Conservation (phyloP, 495 filamentous ascomycete genomes). For the Glarea lozoyensis region DNA sequence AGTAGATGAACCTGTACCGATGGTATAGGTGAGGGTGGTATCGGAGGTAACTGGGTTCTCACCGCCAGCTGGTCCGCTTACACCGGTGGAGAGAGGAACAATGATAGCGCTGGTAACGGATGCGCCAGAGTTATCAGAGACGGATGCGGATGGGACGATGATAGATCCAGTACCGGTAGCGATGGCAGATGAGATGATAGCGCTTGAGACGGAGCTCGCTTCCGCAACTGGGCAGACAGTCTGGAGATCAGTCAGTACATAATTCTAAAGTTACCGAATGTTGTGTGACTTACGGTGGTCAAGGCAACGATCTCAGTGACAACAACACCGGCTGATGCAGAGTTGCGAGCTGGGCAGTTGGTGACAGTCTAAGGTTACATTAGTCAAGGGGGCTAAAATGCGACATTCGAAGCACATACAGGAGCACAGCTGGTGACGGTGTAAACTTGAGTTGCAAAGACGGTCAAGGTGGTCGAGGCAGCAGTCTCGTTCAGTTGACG, state of each 20-base stretch:
- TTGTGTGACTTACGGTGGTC: constrained; percentile 14
- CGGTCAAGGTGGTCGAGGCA: constrained; percentile 23
- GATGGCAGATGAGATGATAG: constrained; percentile 11
- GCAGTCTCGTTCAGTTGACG: constrained; percentile 13
- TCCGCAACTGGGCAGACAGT: constrained; percentile 24
- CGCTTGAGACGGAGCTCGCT: constrained; percentile 12
- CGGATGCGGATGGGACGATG: not conserved
- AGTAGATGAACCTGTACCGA: constrained; percentile 42
- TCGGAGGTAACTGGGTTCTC: constrained; percentile 1
- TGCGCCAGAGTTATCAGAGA: not conserved
- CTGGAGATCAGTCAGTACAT: constrained; percentile 1
- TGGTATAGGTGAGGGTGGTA: constrained; percentile 23
- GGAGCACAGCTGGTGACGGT: constrained; percentile 26
- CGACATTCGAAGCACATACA: too few species aligned
- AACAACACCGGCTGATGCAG: constrained; percentile 16
- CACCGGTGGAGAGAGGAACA: constrained; percentile 6
- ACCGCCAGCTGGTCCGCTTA: not conserved
- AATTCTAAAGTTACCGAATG: not conserved
- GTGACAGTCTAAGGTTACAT: too few species aligned
- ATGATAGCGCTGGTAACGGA: not conserved
- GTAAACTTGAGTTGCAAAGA: constrained; percentile 24
- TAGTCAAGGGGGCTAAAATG: too few species aligned
- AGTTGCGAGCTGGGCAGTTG: constrained; percentile 24
- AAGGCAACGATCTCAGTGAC: constrained; percentile 23
- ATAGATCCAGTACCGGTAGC: constrained; percentile 8